phyloP scores from a whole-genome alignment of 2,329 filamentous ascomycete genomes.

The Grosmannia penicillata region DNA sequence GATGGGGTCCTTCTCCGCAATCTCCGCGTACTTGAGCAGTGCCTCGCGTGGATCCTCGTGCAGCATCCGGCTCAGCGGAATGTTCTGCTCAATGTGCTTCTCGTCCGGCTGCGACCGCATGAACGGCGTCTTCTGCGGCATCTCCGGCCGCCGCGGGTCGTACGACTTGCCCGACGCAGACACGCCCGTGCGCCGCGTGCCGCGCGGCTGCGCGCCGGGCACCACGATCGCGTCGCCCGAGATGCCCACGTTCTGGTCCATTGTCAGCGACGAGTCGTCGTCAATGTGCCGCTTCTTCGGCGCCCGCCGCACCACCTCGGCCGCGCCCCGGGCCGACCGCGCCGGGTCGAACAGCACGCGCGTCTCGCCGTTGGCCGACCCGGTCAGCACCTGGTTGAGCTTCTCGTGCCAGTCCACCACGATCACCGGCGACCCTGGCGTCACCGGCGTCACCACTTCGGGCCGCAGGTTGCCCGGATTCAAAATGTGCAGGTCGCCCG shows the following conservation, averaged over 20 bases:
- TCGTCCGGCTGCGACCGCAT: constrained; percentile 82
- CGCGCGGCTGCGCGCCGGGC: constrained; percentile 42
- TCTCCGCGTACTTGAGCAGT: constrained; percentile 84
- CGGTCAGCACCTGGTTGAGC: constrained; percentile 91
- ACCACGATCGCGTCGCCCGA: constrained; percentile 71
- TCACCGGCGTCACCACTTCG: constrained; percentile 80
- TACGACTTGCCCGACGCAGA: constrained; percentile 61
- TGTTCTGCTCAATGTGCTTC: constrained; percentile 74
- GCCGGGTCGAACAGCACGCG: constrained; percentile 82
- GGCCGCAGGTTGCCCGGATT: constrained; percentile 81
- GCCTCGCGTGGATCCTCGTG: constrained; percentile 95
- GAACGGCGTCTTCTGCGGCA: constrained; percentile 77
- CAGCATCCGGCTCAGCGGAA: constrained; percentile 81
- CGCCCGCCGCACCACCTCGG: constrained; percentile 79
- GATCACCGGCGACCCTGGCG: constrained; percentile 67
- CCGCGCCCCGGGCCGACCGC: constrained; percentile 68
- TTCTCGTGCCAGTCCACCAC: constrained; percentile 84
- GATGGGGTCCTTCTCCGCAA: constrained; percentile 81
- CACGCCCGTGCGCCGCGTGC: constrained; percentile 44
- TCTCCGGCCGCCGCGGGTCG: constrained; percentile 73
- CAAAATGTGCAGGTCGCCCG: constrained; percentile 78
- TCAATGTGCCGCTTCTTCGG: constrained; percentile 93
- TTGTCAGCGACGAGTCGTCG: constrained; percentile 77
- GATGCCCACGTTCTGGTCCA: constrained; percentile 66
- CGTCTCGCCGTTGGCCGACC: constrained; percentile 79